These are phyloP conservation scores for Corrigiola litoralis DNA, from an alignment of 179 eudicot species.

Conservation along the genomic window DNA sequence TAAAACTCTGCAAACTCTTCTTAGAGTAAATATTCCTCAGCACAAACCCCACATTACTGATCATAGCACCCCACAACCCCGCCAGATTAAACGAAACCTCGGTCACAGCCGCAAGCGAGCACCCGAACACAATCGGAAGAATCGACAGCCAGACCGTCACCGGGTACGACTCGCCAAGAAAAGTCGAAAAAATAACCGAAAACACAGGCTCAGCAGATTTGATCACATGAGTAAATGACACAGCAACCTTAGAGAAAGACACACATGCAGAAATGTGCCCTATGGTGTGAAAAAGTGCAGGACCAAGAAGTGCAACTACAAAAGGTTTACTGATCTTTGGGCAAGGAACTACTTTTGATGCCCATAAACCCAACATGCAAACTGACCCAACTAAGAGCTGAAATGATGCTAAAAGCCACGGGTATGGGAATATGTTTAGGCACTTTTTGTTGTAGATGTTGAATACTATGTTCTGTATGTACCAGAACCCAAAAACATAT, in stretches of 20 bases:
- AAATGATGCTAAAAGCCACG: constrained; percentile 90
- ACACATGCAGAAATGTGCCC: constrained; percentile 89
- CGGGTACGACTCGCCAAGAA: constrained; percentile 67
- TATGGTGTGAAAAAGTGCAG: constrained; percentile 80
- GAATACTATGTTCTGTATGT: constrained; percentile 70
- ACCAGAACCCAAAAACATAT: constrained; percentile 73
- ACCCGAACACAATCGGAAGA: constrained; percentile 74
- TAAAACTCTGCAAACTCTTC: constrained; percentile 66
- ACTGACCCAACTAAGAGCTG: constrained; percentile 74
- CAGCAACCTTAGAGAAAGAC: constrained; percentile 87
- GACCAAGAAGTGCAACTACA: constrained; percentile 68
- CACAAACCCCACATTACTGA: constrained; percentile 87
- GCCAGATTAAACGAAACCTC: constrained; percentile 74
- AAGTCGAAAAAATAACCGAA: constrained; percentile 60
- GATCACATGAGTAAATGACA: constrained; percentile 83
- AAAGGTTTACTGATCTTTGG: constrained; percentile 74
- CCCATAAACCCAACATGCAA: constrained; percentile 70
- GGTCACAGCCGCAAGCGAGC: constrained; percentile 74
- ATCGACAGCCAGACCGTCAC: constrained; percentile 67
- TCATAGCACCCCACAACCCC: constrained; percentile 82
- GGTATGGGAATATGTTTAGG: constrained; percentile 67
- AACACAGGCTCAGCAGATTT: constrained; percentile 80
- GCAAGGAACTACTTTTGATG: constrained; percentile 59
- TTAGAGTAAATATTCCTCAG: constrained; percentile 77
- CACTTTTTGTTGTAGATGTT: constrained; percentile 78